Conservation (phyloP, 768 basidiomycete genomes). For the Punctularia strigosozonata region DNA sequence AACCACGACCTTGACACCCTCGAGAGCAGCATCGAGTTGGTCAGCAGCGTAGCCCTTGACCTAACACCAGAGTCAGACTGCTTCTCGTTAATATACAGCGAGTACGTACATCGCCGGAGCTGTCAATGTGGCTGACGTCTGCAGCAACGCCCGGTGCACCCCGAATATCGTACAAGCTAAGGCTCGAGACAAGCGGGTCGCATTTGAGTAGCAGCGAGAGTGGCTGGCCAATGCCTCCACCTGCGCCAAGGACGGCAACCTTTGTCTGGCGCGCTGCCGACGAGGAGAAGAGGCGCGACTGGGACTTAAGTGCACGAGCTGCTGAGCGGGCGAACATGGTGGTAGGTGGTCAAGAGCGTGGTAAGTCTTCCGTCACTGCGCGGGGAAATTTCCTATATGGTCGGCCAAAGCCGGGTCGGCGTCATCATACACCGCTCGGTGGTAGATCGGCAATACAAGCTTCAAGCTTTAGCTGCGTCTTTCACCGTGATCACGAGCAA, state of each 20-base stretch:
- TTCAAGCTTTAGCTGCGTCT: no score
- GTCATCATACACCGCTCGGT: no score
- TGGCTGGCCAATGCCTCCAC: slow-evolving; percentile 98
- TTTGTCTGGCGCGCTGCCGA: slow-evolving; percentile 63
- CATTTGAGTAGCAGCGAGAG: slow-evolving; percentile 87
- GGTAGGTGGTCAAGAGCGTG: no score
- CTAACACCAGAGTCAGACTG: slow-evolving; percentile 22
- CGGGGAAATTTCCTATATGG: no score
- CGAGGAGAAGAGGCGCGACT: slow-evolving; percentile 65
- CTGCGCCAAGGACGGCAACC: slow-evolving; percentile 95
- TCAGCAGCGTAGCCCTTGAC: slow-evolving; percentile 75
- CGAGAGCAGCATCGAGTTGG: slow-evolving; percentile 81
- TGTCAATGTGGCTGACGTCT: slow-evolving; percentile 92
- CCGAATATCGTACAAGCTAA: slow-evolving; percentile 90
- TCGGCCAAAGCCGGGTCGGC: no score
- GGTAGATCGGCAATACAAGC: no score
- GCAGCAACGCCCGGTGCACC: slow-evolving; percentile 96
- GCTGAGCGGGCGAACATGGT: slow-evolving; percentile 61
- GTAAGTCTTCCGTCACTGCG: no score
- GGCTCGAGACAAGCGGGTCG: slow-evolving; percentile 77
- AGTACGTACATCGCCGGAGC: slow-evolving; percentile 57
- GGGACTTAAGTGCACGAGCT: slow-evolving; percentile 40
- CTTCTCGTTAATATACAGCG: slow-evolving; percentile 2
- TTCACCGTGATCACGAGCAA: no score
- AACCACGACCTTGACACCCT: slow-evolving; percentile 85